Percentiles rank a stretch among this genome's conserved stretches.
Evolutionary conservation across 164 flowering plant species (phyloP).

Genomic region (Kalanchoe fedtschenkoi): DNA sequence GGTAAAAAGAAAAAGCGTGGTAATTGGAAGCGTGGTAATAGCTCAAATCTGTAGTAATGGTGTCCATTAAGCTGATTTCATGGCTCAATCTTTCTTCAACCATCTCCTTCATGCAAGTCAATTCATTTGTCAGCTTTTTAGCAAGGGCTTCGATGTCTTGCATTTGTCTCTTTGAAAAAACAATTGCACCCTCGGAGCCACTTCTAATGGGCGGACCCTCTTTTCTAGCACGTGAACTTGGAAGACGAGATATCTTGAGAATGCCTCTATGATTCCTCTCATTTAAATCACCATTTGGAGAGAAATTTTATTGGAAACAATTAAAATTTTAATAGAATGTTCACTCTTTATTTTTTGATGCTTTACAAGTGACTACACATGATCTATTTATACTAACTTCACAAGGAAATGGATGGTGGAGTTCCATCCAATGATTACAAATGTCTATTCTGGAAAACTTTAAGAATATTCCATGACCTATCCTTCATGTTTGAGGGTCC

Average conservation of each 20-base stretch:
- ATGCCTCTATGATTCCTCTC: no score
- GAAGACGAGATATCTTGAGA: not conserved
- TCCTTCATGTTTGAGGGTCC: no score
- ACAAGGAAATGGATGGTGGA: no score
- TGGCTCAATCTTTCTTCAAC: conserved; percentile 34
- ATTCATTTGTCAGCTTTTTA: conserved; percentile 39
- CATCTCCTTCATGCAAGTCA: conserved; percentile 55
- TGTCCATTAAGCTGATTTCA: conserved; percentile 23
- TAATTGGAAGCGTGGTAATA: conserved; percentile 14
- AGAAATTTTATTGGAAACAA: no score
- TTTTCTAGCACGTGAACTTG: not conserved
- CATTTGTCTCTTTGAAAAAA: conserved; percentile 79
- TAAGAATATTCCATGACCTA: no score
- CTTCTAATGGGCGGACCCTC: not conserved
- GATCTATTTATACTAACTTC: no score
- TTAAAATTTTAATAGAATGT: no score
- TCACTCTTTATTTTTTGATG: no score
- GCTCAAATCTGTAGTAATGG: conserved; percentile 50
- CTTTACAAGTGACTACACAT: no score
- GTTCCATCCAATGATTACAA: no score
- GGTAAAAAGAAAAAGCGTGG: not conserved
- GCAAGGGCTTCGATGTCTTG: conserved; percentile 65
- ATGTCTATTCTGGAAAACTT: no score
- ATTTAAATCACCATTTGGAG: no score
- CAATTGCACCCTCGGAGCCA: conserved; percentile 29